Evolutionary conservation across 169 alveolate genomes (phyloP).

Genomic region (Nephromyces sp.): DNA sequence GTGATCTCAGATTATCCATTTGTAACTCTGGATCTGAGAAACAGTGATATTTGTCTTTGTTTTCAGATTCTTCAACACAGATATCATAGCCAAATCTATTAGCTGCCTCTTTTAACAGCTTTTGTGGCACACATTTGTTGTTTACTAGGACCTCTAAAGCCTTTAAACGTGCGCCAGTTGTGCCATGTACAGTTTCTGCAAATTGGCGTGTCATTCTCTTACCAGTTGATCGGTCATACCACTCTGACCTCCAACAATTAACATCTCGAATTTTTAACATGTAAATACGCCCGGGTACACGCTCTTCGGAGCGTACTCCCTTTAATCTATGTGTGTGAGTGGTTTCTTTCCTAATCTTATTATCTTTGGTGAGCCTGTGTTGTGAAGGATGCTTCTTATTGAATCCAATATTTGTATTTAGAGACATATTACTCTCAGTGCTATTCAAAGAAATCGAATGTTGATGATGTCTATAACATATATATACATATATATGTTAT

Average conservation of each 20-base stretch:
- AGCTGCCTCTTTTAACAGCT: conserved; percentile 21
- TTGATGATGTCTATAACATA: no score
- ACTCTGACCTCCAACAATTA: conserved; percentile 37
- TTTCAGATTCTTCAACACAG: no score
- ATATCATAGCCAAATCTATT: conserved; percentile 28
- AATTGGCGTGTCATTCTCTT: conserved; percentile 29
- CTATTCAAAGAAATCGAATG: no score
- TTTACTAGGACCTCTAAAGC: conserved; percentile 27
- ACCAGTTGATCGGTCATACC: conserved; percentile 26
- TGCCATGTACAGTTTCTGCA: conserved; percentile 35
- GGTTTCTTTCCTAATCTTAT: conserved; percentile 18
- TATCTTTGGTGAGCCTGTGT: no score
- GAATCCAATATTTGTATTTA: no score
- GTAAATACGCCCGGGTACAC: conserved; percentile 29
- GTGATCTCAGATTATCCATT: no score
- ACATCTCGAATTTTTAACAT: conserved; percentile 28
- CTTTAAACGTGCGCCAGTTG: conserved; percentile 19
- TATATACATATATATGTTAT: no score
- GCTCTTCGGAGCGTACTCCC: conserved; percentile 26
- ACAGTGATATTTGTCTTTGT: no score
- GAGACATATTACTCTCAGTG: no score
- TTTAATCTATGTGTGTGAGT: conserved; percentile 25
- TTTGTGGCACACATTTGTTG: conserved; percentile 25
- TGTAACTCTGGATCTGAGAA: no score
- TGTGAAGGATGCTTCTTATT: no score